Conservation (phyloP, 202 grass and related monocot species). For the Hordeum pubiflorum region DNA sequence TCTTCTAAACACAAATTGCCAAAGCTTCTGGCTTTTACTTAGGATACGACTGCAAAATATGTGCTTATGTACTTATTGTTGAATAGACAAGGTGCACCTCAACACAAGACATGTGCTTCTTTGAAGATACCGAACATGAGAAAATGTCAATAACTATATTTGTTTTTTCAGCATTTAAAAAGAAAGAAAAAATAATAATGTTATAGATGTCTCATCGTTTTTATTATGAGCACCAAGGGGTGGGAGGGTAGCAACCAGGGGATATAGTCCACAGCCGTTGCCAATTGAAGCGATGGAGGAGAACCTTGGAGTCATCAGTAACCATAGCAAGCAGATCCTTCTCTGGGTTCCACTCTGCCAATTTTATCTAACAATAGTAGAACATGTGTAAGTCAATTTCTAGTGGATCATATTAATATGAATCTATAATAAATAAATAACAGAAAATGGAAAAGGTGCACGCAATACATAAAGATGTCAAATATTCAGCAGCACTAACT, state of each 20-base stretch:
- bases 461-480: background rate
- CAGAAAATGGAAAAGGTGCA: background rate
- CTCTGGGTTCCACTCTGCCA: conserved; percentile 93
- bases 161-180: background rate
- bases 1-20: background rate
- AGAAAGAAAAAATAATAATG: background rate
- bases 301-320: conserved; percentile 83
- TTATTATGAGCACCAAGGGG: background rate
- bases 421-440: background rate
- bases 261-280: conserved; percentile 93
- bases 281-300: conserved; percentile 98
- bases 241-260: conserved; percentile 42
- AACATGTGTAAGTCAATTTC: background rate
- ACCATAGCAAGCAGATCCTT: conserved; percentile 96
- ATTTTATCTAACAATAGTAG: conserved; percentile 57
- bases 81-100: background rate
- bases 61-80: background rate
- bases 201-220: background rate
- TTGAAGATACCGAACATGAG: background rate
- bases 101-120: background rate
- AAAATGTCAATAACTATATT: background rate
- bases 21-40: background rate
- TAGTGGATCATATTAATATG: background rate
- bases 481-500: background rate
- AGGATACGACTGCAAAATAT: background rate